These are phyloP conservation scores for Cardamine occulta DNA, from an alignment of 345 rosid genomes.

Conservation along the genomic window DNA sequence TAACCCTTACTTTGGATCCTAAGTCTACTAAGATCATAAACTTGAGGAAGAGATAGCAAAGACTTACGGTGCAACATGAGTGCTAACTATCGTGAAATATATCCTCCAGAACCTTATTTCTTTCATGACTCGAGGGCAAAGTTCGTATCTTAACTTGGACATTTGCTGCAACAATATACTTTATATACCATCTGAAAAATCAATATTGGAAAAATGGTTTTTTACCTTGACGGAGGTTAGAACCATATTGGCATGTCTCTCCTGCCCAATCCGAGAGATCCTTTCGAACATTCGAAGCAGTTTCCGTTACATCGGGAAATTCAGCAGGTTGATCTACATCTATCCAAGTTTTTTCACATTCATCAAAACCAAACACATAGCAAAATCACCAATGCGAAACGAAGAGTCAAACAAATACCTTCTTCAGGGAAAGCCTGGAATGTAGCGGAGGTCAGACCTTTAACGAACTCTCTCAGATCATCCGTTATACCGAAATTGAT, in stretches of 20 bases:
- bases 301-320: constrained; percentile 47
- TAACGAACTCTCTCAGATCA: constrained; percentile 80
- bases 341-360: not conserved
- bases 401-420: constrained; percentile 45
- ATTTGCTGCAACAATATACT: constrained; percentile 61
- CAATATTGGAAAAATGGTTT: not conserved
- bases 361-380: not conserved
- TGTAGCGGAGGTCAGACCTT: constrained; percentile 72
- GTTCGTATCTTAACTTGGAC: constrained; percentile 75
- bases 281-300: constrained; percentile 71
- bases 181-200: too few relatives aligned
- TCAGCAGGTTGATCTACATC: constrained; percentile 42
- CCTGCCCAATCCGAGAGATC: constrained; percentile 98
- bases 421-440: constrained; percentile 79
- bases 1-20: not conserved
- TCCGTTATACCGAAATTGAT: constrained; percentile 74
- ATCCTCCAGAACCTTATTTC: constrained; percentile 93
- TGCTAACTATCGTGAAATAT: constrained; percentile 87
- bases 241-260: constrained; percentile 90
- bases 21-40: not conserved
- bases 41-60: not conserved
- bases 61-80: constrained; percentile 82
- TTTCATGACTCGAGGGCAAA: constrained; percentile 92
- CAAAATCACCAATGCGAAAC: not conserved
- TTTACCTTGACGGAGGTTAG: constrained; percentile 84